Evolutionary conservation across 2,329 filamentous ascomycete genomes (phyloP).

Genomic region (Catunica adiposa): DNA sequence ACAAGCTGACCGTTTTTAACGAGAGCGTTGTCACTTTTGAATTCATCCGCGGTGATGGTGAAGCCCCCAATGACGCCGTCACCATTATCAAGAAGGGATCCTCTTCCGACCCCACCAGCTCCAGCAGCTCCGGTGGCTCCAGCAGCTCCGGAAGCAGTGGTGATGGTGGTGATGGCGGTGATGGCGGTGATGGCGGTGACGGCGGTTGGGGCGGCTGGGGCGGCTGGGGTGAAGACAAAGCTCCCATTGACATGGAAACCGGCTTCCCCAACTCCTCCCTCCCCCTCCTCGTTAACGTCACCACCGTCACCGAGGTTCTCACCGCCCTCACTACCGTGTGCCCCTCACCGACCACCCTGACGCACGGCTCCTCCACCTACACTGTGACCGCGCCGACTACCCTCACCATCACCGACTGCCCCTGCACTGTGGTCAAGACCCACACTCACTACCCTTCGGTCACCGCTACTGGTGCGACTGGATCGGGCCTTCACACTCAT

Average conservation of each 20-base stretch:
- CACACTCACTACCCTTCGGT: neutral
- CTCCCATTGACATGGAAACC: neutral
- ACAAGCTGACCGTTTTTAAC: slow-evolving; percentile 23
- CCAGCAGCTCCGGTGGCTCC: no score
- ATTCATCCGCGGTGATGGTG: slow-evolving; percentile 28
- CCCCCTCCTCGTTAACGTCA: neutral
- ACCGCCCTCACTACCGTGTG: neutral
- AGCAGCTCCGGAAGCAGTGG: no score
- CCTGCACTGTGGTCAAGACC: neutral
- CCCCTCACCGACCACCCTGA: neutral
- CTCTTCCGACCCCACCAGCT: neutral
- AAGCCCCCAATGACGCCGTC: slow-evolving; percentile 25
- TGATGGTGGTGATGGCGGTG: no score
- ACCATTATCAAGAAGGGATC: slow-evolving; percentile 15
- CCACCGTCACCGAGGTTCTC: neutral
- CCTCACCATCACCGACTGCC: neutral
- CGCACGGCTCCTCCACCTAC: neutral
- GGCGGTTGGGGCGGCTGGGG: no score
- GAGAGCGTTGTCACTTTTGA: slow-evolving; percentile 27
- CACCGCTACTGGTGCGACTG: neutral
- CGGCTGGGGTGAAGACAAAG: no score
- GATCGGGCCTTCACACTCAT: neutral
- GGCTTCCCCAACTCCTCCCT: neutral
- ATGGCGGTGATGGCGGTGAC: no score
- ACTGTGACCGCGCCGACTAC: neutral